A percentile compares a stretch with the other conserved stretches of the same genome.
Evolutionary conservation across 768 basidiomycete species (phyloP).

Genomic region (Asterophora parasitica): DNA sequence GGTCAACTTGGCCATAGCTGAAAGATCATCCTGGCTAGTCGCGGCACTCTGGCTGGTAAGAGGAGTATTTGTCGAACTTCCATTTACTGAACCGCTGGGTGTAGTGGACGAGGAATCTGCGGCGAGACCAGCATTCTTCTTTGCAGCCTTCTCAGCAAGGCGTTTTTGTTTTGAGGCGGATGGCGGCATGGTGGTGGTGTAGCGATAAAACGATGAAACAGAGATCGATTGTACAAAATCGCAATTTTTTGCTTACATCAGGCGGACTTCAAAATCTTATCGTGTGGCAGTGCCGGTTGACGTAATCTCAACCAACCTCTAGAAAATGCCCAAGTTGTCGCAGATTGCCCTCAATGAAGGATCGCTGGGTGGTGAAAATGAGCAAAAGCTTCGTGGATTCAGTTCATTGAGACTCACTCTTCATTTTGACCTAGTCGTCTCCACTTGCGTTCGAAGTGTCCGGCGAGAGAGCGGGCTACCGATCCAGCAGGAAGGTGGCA

Average conservation of each 20-base stretch:
- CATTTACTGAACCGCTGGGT: slow-evolving; percentile 60
- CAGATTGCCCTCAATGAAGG: too few species aligned
- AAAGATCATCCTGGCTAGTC: slow-evolving; percentile 75
- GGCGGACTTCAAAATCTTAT: slow-evolving; percentile 23
- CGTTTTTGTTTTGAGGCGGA: slow-evolving; percentile 90
- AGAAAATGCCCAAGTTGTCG: too few species aligned
- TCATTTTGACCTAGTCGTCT: too few species aligned
- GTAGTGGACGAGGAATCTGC: slow-evolving; percentile 46
- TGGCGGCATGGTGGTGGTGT: slow-evolving; percentile 59
- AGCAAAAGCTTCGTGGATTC: too few species aligned
- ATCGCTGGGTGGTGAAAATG: too few species aligned
- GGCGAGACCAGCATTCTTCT: slow-evolving; percentile 52
- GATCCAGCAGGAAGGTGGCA: too few species aligned
- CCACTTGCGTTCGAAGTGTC: too few species aligned
- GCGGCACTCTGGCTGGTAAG: slow-evolving; percentile 79
- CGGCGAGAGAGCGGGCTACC: too few species aligned
- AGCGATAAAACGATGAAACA: slow-evolving; percentile 2
- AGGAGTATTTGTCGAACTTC: slow-evolving; percentile 67
- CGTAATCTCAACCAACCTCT: too few species aligned
- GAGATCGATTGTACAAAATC: slow-evolving; percentile 19
- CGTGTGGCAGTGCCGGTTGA: slow-evolving; percentile 15
- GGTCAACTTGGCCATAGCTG: slow-evolving; percentile 83
- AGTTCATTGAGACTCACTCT: too few species aligned
- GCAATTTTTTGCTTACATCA: slow-evolving; percentile 34
- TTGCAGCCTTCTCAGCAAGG: slow-evolving; percentile 90